Conservation (phyloP, 371 early-diverging fungal genomes). For the Mycotypha africana region DNA sequence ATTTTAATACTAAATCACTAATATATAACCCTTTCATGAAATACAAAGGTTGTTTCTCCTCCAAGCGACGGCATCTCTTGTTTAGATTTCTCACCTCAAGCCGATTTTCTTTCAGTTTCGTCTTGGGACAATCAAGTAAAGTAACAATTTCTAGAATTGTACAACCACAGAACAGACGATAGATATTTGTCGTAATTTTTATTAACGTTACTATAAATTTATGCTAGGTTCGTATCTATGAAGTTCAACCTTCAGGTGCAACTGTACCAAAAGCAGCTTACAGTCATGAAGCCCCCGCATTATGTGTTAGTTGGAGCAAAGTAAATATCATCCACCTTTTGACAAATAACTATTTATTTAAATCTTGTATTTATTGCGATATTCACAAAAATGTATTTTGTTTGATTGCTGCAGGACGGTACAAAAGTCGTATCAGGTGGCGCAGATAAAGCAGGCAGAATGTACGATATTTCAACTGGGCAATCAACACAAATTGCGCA, state of each 20-base stretch:
- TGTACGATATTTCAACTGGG: conserved; percentile 74
- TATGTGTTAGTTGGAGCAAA: conserved; percentile 82
- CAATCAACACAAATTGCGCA: conserved; percentile 74
- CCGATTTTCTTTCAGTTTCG: conserved; percentile 78
- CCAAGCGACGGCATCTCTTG: conserved; percentile 80
- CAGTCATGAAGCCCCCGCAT: conserved; percentile 78
- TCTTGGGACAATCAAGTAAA: conserved; percentile 91
- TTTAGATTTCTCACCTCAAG: conserved; percentile 70
- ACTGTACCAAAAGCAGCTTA: conserved; percentile 75
- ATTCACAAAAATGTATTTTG: too few relatives aligned
- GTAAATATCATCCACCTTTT: background rate
- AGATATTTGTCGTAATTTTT: background rate
- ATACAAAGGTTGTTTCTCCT: conserved; percentile 51
- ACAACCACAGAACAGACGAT: background rate
- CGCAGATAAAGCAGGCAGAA: conserved; percentile 75
- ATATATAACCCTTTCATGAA: background rate
- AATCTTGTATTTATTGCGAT: too few relatives aligned
- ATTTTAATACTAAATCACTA: too few relatives aligned
- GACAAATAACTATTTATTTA: too few relatives aligned
- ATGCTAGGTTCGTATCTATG: conserved; percentile 83
- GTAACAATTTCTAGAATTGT: too few relatives aligned
- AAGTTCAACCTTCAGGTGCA: conserved; percentile 68
- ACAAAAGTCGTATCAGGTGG: conserved; percentile 82
- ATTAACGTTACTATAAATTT: background rate
- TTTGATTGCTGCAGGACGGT: conserved; percentile 60